Evolutionary conservation across 2,329 filamentous ascomycete species (phyloP).

Genomic region (Stagonosporopsis chrysanthemi): DNA sequence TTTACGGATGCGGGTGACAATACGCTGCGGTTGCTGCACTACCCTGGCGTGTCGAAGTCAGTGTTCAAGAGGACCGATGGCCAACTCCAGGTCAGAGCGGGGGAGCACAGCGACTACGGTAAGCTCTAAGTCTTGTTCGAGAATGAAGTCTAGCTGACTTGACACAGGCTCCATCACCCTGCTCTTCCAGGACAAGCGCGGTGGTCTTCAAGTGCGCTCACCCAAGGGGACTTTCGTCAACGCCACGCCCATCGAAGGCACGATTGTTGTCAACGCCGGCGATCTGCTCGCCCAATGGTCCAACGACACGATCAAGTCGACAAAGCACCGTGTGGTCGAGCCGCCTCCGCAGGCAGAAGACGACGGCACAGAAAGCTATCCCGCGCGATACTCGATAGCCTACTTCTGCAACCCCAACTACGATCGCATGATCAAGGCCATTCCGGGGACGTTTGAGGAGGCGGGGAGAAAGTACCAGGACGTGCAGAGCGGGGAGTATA

Average conservation of each 20-base stretch:
- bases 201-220: constrained; percentile 69
- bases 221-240: constrained; percentile 82
- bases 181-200: constrained; percentile 61
- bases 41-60: constrained; percentile 71
- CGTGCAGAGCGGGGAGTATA: constrained; percentile 81
- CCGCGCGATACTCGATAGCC: constrained; percentile 81
- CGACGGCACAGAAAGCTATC: constrained; percentile 65
- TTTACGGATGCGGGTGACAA: constrained; percentile 67
- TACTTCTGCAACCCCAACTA: constrained; percentile 93
- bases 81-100: constrained; percentile 78
- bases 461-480: constrained; percentile 79
- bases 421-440: constrained; percentile 76
- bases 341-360: constrained; percentile 64
- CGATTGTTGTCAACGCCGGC: constrained; percentile 88
- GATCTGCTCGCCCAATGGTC: constrained; percentile 88
- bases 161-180: constrained; percentile 49
- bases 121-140: background rate
- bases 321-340: constrained; percentile 88
- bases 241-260: constrained; percentile 80
- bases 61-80: constrained; percentile 72
- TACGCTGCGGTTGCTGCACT: constrained; percentile 74
- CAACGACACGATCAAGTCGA: constrained; percentile 90
- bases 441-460: constrained; percentile 78
- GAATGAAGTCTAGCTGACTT: constrained; percentile 12
- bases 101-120: constrained; percentile 76